phyloP scores from a whole-genome alignment of 2,329 filamentous ascomycete genomes.

The Botrytis tulipae region DNA sequence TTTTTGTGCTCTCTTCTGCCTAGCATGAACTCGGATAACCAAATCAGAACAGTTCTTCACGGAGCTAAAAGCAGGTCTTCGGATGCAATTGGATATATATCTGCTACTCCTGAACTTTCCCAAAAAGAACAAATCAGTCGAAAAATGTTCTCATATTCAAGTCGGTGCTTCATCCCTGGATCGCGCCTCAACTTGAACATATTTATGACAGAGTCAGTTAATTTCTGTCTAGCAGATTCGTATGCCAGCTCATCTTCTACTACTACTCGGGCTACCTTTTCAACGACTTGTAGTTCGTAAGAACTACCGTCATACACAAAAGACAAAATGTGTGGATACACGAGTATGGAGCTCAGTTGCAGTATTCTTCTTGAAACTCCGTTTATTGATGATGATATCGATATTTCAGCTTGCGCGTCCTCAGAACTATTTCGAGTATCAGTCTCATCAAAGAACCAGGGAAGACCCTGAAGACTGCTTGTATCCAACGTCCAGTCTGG shows the following conservation, averaged over 20 bases:
- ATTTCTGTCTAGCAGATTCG: neutral
- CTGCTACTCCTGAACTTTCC: neutral
- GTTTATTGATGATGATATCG: neutral
- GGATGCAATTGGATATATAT: neutral
- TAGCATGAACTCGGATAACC: neutral
- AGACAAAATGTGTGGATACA: neutral
- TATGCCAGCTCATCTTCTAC: neutral
- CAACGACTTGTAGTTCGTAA: neutral
- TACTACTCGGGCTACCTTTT: neutral
- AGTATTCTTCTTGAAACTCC: neutral
- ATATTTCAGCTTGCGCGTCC: neutral
- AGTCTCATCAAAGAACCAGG: neutral
- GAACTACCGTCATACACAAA: fast-evolving
- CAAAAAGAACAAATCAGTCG: neutral
- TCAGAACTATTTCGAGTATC: neutral
- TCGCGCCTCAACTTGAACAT: neutral
- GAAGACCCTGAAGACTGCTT: neutral
- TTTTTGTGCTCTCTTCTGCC: neutral
- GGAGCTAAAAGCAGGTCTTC: fast-evolving
- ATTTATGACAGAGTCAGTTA: fast-evolving
- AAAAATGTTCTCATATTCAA: too few species aligned
- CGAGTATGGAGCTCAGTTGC: neutral
- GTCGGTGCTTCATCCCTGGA: too few species aligned
- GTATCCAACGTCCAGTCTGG: neutral
- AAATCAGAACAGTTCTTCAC: fast-evolving